A percentile compares a stretch with the other conserved stretches of the same genome.
These are phyloP conservation scores for Microcyclosporella mali DNA, from an alignment of 2,329 filamentous ascomycete genomes.

Conservation along the genomic window DNA sequence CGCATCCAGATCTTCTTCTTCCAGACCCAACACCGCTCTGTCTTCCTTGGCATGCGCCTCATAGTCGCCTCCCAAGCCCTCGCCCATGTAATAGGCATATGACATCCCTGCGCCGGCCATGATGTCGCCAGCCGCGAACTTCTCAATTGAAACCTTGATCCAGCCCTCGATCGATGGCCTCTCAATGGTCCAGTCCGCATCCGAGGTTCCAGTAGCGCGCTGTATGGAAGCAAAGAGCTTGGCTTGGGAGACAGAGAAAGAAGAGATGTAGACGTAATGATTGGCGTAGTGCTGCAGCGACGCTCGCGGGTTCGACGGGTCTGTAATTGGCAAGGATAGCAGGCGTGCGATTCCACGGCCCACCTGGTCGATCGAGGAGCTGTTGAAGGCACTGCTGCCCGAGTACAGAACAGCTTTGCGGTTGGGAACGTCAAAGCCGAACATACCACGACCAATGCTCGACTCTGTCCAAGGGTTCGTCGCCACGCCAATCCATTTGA, in stretches of 20 bases:
- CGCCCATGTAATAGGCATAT: constrained; percentile 19
- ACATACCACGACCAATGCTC: constrained; percentile 24
- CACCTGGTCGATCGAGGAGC: constrained; percentile 29
- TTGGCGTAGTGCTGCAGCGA: constrained; percentile 36
- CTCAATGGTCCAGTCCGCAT: constrained; percentile 34
- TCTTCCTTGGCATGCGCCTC: constrained; percentile 27
- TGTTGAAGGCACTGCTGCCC: constrained; percentile 31
- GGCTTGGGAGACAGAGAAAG: constrained; percentile 33
- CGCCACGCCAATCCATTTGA: constrained; percentile 35
- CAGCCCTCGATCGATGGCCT: constrained; percentile 34
- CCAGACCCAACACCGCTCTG: constrained; percentile 36
- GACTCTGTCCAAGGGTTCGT: constrained; percentile 28
- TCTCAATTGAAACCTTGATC: constrained; percentile 42
- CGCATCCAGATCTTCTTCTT: constrained; percentile 35
- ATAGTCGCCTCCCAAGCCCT: constrained; percentile 20
- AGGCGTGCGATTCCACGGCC: constrained; percentile 31
- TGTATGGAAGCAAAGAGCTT: constrained; percentile 34
- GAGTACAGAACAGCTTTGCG: constrained; percentile 24
- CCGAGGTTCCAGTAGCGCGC: constrained; percentile 30
- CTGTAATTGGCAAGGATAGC: constrained; percentile 28
- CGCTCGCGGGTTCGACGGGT: constrained; percentile 8
- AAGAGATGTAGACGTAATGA: constrained; percentile 32
- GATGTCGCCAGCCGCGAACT: constrained; percentile 39
- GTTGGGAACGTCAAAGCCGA: constrained; percentile 30
- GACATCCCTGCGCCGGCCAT: constrained; percentile 30